phyloP scores from a whole-genome alignment of 164 flowering plant species.

The Macadamia integrifolia region DNA sequence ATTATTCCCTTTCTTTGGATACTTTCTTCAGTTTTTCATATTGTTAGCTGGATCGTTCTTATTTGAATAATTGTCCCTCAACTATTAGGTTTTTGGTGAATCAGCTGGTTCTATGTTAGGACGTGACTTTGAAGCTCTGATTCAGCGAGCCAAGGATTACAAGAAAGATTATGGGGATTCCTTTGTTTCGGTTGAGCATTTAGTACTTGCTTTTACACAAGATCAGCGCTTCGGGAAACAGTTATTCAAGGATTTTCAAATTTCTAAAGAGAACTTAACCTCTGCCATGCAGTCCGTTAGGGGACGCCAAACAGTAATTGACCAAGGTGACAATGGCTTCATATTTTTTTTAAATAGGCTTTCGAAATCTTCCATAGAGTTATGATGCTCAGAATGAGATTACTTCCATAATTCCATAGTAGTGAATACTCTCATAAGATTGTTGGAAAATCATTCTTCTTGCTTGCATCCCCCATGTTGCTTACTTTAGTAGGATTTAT shows the following conservation, averaged over 20 bases:
- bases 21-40: neutral
- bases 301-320: slow-evolving; percentile 85
- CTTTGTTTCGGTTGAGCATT: slow-evolving; percentile 89
- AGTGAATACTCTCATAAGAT: too few species aligned
- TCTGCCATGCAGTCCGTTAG: slow-evolving; percentile 75
- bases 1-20: neutral
- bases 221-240: slow-evolving; percentile 92
- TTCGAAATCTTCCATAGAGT: too few species aligned
- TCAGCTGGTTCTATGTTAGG: slow-evolving; percentile 95
- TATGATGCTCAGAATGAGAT: too few species aligned
- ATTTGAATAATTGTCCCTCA: slow-evolving; percentile 3
- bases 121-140: slow-evolving; percentile 76
- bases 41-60: neutral
- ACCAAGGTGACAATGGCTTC: slow-evolving; percentile 57
- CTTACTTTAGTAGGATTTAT: too few species aligned
- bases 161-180: slow-evolving; percentile 90
- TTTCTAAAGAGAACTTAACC: slow-evolving; percentile 49
- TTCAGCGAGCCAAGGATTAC: slow-evolving; percentile 74
- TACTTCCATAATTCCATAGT: too few species aligned
- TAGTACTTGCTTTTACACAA: slow-evolving; percentile 73
- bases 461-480: too few species aligned
- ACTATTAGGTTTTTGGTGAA: slow-evolving; percentile 69
- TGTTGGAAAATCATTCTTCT: too few species aligned
- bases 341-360: neutral
- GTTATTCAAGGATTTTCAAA: slow-evolving; percentile 70